phyloP scores from a whole-genome alignment of 345 rosid species.

The Theobroma cacao region DNA sequence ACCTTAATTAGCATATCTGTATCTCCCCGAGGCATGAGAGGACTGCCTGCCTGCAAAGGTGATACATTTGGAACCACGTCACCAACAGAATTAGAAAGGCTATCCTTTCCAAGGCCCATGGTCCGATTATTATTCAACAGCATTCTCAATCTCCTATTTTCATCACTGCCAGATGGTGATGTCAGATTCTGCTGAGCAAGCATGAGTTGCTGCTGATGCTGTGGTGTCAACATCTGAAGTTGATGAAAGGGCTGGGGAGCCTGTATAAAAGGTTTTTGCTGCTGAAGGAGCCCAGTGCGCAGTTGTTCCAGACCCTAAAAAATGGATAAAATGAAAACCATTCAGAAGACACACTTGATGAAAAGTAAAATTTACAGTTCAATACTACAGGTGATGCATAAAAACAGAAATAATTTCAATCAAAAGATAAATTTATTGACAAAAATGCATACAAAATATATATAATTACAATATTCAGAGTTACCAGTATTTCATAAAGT shows the following conservation, averaged over 20 bases:
- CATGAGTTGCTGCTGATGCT: slow-evolving; percentile 94
- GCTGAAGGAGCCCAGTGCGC: slow-evolving; percentile 75
- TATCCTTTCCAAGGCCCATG: slow-evolving; percentile 39
- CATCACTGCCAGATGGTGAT: slow-evolving; percentile 75
- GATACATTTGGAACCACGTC: slow-evolving; percentile 44
- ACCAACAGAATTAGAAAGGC: slow-evolving; percentile 28
- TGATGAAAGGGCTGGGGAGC: slow-evolving; percentile 85
- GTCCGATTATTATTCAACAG: slow-evolving; percentile 50
- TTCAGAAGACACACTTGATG: not conserved
- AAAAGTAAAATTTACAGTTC: not conserved
- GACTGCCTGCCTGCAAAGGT: slow-evolving; percentile 31
- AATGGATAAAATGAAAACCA: slow-evolving; percentile 17
- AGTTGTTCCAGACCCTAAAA: slow-evolving; percentile 73
- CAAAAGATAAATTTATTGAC: not conserved
- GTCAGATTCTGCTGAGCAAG: slow-evolving; percentile 85
- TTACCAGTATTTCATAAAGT: too few relatives aligned
- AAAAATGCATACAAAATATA: not conserved
- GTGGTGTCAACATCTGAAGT: slow-evolving; percentile 86
- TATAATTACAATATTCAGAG: not conserved
- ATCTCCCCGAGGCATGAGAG: slow-evolving; percentile 39
- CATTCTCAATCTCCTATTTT: slow-evolving; percentile 77
- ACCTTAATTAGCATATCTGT: slow-evolving; percentile 35
- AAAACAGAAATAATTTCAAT: not conserved
- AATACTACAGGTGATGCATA: not conserved
- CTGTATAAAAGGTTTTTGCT: slow-evolving; percentile 85